Base-by-base conservation (phyloP, 176 grass and related monocot species). In the Typha latifolia region DNA sequence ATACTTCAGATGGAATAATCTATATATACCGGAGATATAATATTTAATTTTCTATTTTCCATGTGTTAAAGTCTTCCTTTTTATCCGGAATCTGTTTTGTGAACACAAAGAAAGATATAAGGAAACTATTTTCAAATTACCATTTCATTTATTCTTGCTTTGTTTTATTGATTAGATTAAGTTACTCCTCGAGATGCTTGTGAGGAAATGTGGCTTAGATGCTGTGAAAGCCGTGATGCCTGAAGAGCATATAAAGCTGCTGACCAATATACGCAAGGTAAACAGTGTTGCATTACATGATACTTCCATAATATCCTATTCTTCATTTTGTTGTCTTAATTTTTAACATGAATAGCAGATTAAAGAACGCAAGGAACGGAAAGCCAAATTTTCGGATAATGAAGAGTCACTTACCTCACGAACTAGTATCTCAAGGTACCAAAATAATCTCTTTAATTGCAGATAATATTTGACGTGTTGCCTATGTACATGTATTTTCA, bases 211-310 rank as follows among this genome's bases (percentile, higher is more conserved):
- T 82, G 93, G 93, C 61, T 80, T 97, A 64, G 88, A 92, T 66
- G 93, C 93, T 29, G 93, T 97, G 32, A 97, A 90, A 66, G 82
- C 81, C 51, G 88, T 90, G 49, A 97, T 97, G 83, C 93, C 93
- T 27, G 83, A 92, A 78, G 93, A 97, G 72, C 93, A 97, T 74
- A 89, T 97, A 80, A 97, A 92, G 72, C 65, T 97, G 69, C 74
- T 97, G 11, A 84, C 83, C 34, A 97, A 92, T 32, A 97, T 97
- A 67, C 81, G 85, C 51, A 92, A 92, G 93, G 93, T 97, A 73
- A 74, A 68, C 66, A 67, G 20, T 26, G 10, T 14, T 48, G 26
- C 51, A 53, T 61, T 77, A 49, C 56, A 37, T 67, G 22, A 2
- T 37, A 22, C 22, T 51, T 4, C 49, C 70, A 3, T 76, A 12